Evolutionary conservation across 2,329 filamentous ascomycete genomes (phyloP).

Genomic region (Didymella segeticola): DNA sequence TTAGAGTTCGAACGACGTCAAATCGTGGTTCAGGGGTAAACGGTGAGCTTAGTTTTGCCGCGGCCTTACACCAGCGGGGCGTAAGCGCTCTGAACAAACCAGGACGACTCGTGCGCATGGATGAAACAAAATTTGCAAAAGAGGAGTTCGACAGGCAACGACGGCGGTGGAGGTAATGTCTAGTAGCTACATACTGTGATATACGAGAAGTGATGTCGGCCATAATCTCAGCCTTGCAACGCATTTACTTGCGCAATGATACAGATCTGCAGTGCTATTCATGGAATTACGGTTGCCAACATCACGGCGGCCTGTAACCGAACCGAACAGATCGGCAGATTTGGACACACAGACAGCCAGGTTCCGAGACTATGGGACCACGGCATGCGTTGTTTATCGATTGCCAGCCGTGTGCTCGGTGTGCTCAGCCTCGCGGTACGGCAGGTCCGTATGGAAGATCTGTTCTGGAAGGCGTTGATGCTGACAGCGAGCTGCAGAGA

Average conservation of each 20-base stretch:
- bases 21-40: slow-evolving; percentile 17
- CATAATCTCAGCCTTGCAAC: slow-evolving; percentile 11
- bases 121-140: slow-evolving; percentile 14
- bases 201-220: slow-evolving; percentile 3
- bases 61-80: slow-evolving; percentile 8
- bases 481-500: not conserved
- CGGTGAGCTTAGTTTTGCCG: slow-evolving; percentile 5
- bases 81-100: slow-evolving; percentile 7
- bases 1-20: slow-evolving; percentile 1
- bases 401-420: slow-evolving; percentile 20
- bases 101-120: slow-evolving; percentile 13
- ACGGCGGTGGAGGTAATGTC: not conserved
- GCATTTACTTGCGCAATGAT: not conserved
- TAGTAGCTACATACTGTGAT: no score
- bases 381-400: slow-evolving; percentile 25
- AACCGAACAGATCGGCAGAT: slow-evolving; percentile 21
- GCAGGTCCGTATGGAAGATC: not conserved
- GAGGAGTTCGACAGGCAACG: slow-evolving; percentile 6
- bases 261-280: slow-evolving; percentile 14
- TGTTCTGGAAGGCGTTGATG: slow-evolving; percentile 11
- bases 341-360: slow-evolving; percentile 12
- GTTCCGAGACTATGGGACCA: slow-evolving; percentile 19
- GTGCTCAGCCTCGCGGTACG: slow-evolving; percentile 17
- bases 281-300: slow-evolving; percentile 10
- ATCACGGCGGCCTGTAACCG: not conserved